These are phyloP conservation scores for Entonaema liquescens DNA, from an alignment of 495 filamentous ascomycete genomes.

Conservation along the genomic window DNA sequence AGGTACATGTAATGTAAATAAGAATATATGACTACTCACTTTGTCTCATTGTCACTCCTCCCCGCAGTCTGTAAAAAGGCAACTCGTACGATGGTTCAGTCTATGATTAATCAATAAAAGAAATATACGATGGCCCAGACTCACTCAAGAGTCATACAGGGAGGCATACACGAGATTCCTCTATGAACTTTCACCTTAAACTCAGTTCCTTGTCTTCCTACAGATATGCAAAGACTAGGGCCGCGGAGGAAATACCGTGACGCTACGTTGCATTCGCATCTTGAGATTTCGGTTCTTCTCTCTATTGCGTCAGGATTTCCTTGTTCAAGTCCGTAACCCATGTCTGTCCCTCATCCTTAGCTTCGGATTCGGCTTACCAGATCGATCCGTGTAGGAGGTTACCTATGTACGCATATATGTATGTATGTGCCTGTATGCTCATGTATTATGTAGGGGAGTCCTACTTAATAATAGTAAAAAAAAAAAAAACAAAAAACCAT, in stretches of 20 bases:
- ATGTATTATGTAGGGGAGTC: constrained; percentile 7
- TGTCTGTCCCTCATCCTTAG: constrained; percentile 1
- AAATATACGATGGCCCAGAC: constrained; percentile 15
- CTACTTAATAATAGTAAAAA: constrained; percentile 35
- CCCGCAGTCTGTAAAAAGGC: not conserved
- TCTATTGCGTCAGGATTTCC: constrained; percentile 3
- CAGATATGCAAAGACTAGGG: constrained; percentile 20
- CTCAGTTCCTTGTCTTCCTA: not conserved
- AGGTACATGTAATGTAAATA: not conserved
- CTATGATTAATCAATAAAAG: not conserved
- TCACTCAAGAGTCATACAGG: not conserved
- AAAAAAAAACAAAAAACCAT: not conserved
- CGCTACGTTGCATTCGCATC: constrained; percentile 19
- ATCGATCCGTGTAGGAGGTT: constrained; percentile 15
- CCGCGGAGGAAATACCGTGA: constrained; percentile 17
- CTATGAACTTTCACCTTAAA: not conserved
- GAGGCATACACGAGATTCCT: too few relatives aligned
- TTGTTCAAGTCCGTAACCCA: not conserved
- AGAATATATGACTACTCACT: not conserved
- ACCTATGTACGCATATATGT: not conserved
- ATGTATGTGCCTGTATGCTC: too few relatives aligned
- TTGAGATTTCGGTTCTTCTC: constrained; percentile 7
- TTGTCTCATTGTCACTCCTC: constrained; percentile 8
- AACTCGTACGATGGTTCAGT: constrained; percentile 6
- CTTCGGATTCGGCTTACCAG: constrained; percentile 12